Conservation (phyloP, 129 eudicot species). For the Saussurea involucrata region DNA sequence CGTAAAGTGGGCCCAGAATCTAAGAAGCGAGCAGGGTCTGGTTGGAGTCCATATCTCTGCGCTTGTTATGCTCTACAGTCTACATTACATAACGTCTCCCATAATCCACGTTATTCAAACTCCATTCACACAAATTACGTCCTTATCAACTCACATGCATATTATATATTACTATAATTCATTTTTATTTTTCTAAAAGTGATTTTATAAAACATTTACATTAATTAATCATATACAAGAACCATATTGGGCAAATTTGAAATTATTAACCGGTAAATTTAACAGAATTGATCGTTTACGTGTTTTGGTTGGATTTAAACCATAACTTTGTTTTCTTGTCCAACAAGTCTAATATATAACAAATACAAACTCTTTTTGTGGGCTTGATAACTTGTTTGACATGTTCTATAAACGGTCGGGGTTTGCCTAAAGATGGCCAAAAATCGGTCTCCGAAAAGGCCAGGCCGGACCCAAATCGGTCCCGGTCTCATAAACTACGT, state of each 20-base stretch:
- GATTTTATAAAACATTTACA: not conserved
- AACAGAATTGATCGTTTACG: too few species aligned
- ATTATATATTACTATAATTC: not conserved
- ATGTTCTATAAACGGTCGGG: not conserved
- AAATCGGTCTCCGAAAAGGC: too few species aligned
- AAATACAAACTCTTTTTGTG: not conserved
- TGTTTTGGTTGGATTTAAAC: too few species aligned
- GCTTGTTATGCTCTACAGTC: slow-evolving; percentile 20
- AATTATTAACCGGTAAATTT: too few species aligned
- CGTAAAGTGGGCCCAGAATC: slow-evolving; percentile 34
- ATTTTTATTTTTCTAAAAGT: not conserved
- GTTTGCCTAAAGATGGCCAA: not conserved
- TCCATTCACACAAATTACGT: not conserved
- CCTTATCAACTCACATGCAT: slow-evolving; percentile 6
- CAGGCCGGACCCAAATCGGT: too few species aligned
- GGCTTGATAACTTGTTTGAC: not conserved
- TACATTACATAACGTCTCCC: not conserved
- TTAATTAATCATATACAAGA: not conserved
- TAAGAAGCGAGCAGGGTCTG: slow-evolving; percentile 12
- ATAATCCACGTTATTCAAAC: not conserved
- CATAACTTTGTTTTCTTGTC: not conserved
- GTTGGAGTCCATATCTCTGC: slow-evolving; percentile 20
- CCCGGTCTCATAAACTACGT: too few species aligned
- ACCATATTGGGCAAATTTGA: too few species aligned
- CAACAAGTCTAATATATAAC: not conserved